Percentiles rank a stretch among this genome's conserved stretches.
Conservation (phyloP, 192 early-diverging fungal genomes). For the Linnemannia schmuckeri region DNA sequence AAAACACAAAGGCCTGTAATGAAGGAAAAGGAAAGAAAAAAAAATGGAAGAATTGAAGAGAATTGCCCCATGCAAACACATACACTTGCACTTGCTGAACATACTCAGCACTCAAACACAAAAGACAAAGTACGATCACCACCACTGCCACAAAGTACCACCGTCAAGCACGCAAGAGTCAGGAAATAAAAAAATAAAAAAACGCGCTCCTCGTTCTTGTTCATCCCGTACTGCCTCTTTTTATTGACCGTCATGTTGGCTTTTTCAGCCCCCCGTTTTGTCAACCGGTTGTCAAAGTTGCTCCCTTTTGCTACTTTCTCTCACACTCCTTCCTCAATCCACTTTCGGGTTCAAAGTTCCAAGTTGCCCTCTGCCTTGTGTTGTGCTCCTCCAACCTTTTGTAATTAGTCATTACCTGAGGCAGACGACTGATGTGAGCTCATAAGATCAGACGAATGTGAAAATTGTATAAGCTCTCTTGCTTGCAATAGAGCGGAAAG, state of each 20-base stretch:
- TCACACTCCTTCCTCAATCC: background rate
- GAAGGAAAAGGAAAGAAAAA: background rate
- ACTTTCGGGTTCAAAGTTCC: background rate
- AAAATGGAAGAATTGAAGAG: too few species aligned
- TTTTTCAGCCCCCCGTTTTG: background rate
- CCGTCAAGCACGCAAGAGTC: background rate
- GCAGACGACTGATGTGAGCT: conserved; percentile 26
- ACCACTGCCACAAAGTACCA: background rate
- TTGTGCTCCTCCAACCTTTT: background rate
- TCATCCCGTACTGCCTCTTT: background rate
- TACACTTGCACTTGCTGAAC: background rate
- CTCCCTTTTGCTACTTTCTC: background rate
- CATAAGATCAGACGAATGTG: conserved; percentile 13
- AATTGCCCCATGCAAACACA: too few species aligned
- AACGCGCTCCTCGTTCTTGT: background rate
- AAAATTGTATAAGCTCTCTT: background rate
- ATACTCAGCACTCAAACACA: background rate
- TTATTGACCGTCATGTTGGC: background rate
- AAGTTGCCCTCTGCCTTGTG: background rate
- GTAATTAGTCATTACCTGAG: conserved; percentile 21
- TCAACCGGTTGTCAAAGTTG: too few species aligned
- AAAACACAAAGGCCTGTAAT: background rate
- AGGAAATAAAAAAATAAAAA: background rate
- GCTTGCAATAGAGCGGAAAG: background rate
- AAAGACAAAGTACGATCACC: background rate